Evolutionary conservation across 106 monocot species (phyloP), one percentile per base, ranked within the genome.

Genomic region (Apostasia ramifera): DNA sequence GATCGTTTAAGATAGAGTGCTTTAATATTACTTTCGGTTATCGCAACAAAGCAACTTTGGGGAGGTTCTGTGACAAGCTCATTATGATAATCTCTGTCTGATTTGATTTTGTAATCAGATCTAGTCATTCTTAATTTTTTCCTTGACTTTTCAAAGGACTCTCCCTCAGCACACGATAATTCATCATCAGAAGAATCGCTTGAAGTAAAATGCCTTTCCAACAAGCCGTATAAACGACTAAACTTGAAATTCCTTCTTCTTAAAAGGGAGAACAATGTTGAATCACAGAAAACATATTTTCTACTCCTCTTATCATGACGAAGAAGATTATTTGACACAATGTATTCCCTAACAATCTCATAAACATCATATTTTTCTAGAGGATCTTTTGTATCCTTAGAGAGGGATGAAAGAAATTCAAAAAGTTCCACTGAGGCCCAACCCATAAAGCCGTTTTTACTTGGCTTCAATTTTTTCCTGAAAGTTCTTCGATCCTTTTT

Each of bases 361-460:
- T 47, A 61, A 49, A 76, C 83, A 68, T 87, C 90, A 47, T 66
- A 55, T 53, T 87, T 85, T 26, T 71, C 43, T 15, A 90, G 66
- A 26, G 87, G 71, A 70, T 76, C 53, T 1, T 38, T 63, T 14
- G 74, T 78, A 69, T 85, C 72, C 62, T 83, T 90, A 8, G 87
- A 89, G 59, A 90, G 71, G 45, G 68, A 83, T 53, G 40, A 14
- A 53, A 98, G 83, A 74, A 98, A 98, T 61, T 15, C 55, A 10
- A 81, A 62, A 9, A 98, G 80, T 56, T 85, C 83, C 61, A 73
- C 71, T 51, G 98, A 87, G 47, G 79, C 92, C 98, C 92, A 93
- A 6, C 87, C 81, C 67, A 53, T 70, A 70, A 78, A 92, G 4
- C 59, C 78, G 62, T 69, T 87, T 72, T 71, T 88, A 26, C 63